Evolutionary conservation across 2,329 filamentous ascomycete genomes (phyloP).

Genomic region (Scortechinia acanthostroma): DNA sequence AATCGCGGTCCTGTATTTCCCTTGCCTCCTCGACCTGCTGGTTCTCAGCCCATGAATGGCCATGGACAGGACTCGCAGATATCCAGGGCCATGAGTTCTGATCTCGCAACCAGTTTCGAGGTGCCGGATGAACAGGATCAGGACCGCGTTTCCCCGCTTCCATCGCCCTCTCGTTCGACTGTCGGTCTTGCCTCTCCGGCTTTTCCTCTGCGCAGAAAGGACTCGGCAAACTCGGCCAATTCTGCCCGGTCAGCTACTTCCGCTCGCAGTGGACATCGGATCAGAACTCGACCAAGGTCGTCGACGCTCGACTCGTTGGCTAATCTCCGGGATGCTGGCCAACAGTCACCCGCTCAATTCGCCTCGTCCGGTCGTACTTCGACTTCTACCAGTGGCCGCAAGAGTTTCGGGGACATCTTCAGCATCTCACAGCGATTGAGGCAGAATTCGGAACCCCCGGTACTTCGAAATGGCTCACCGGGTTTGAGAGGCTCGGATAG

Average conservation of each 20-base stretch:
- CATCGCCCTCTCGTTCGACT: not conserved
- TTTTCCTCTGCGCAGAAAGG: not conserved
- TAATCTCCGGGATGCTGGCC: not conserved
- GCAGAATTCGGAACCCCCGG: not conserved
- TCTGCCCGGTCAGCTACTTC: not conserved
- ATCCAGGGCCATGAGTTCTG: no score
- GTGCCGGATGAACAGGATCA: not conserved
- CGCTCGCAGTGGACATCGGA: not conserved
- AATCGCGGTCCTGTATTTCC: not conserved
- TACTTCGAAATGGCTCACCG: not conserved
- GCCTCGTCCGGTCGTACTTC: not conserved
- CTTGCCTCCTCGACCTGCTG: not conserved
- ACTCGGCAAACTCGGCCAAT: not conserved
- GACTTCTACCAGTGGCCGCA: not conserved
- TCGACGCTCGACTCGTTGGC: not conserved
- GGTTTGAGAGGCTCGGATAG: not conserved
- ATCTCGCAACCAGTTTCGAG: not conserved
- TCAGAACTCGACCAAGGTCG: not conserved
- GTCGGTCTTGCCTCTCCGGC: not conserved
- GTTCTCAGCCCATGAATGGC: no score
- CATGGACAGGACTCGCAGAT: no score
- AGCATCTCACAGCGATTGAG: not conserved
- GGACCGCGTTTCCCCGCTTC: not conserved
- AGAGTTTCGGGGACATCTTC: conserved; percentile 1
- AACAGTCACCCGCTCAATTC: not conserved